Base-by-base conservation (phyloP, 352 stramenopile genomes). In the Globisporangium spinosum region DNA sequence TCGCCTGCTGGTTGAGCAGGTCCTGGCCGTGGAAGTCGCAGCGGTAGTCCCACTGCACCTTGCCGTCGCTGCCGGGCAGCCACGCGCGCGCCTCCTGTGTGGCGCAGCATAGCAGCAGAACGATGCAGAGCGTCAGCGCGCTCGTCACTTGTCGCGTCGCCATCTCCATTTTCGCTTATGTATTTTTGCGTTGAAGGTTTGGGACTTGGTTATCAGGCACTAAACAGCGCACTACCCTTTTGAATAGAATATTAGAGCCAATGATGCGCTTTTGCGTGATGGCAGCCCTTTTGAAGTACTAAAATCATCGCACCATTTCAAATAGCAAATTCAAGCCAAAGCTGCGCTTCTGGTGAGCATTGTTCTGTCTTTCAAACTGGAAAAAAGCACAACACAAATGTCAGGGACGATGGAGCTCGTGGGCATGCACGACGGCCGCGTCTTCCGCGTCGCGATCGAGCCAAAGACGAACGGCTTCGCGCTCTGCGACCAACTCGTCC, bases 21-120 rank as follows among this genome's bases (percentile, higher is more conserved):
- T 71, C 63, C 3, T 70, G 43, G 10, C 62, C 72, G 32, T 77
- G 62, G 56, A 83, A 83, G 40, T 72, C 58, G 58, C 77, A 83
- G 20, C 73, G 55, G 49, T 71, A 65, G 45, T 72, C 65, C 76
- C 72, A 78, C 70, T 75, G 65, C 29, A 64, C 72, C 22, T 69
- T 68, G 2, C 72, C 75, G 3, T 69, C 65, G 45, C 59, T 77
- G n/a, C 59, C 70, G 22, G 53, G 61, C 3, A 58, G 32, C 74
- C 74, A 81, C 23, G 62, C 72, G 27, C 58, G 45, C 13, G 60
- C 20, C 13, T 32, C 1, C 17, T 43, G 32, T 23, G 40, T 23
- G 27, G 17, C 3, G 25, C 23, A 54, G 34, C 23, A 61, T 2
- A 40, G 22, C 7, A 61, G 22, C 7, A 61, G 43, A 53, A 25